These are phyloP conservation scores for Fusarium gaditjirri DNA, from an alignment of 2,329 filamentous ascomycete genomes.

Conservation along the genomic window DNA sequence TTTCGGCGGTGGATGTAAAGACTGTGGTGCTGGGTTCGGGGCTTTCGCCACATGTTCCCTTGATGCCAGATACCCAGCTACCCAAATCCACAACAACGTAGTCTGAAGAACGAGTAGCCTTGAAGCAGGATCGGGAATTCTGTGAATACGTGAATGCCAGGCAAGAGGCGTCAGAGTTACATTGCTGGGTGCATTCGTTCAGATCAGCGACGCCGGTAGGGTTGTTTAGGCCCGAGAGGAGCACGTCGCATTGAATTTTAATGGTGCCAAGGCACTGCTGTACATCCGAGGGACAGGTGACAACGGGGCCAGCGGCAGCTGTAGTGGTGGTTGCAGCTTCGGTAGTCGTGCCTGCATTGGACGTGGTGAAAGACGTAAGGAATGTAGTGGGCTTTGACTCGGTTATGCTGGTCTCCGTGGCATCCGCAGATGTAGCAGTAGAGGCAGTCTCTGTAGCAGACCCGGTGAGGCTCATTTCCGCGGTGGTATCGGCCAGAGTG, in stretches of 20 bases:
- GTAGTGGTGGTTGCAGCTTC: background rate
- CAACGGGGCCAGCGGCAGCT: fast-evolving
- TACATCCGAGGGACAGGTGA: background rate
- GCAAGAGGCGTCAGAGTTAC: background rate
- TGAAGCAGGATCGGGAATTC: background rate
- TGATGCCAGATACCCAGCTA: background rate
- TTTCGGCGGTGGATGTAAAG: background rate
- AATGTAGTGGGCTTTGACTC: background rate
- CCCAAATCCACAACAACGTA: background rate
- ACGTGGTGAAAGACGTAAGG: background rate
- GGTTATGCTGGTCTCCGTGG: background rate
- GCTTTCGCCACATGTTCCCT: fast-evolving
- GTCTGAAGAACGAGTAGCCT: background rate
- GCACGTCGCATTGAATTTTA: background rate
- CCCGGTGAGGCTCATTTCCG: too few species aligned
- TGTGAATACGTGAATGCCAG: background rate
- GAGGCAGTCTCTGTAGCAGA: background rate
- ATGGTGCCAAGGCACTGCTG: background rate
- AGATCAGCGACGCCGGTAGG: fast-evolving
- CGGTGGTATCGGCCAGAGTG: fast-evolving
- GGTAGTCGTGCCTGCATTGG: background rate
- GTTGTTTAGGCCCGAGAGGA: fast-evolving
- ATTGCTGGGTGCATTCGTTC: background rate
- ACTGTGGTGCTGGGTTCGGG: background rate
- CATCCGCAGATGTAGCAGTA: too few species aligned